These are phyloP conservation scores for Cordyceps cateniannulata DNA, from an alignment of 2,329 filamentous ascomycete genomes.

Conservation along the genomic window DNA sequence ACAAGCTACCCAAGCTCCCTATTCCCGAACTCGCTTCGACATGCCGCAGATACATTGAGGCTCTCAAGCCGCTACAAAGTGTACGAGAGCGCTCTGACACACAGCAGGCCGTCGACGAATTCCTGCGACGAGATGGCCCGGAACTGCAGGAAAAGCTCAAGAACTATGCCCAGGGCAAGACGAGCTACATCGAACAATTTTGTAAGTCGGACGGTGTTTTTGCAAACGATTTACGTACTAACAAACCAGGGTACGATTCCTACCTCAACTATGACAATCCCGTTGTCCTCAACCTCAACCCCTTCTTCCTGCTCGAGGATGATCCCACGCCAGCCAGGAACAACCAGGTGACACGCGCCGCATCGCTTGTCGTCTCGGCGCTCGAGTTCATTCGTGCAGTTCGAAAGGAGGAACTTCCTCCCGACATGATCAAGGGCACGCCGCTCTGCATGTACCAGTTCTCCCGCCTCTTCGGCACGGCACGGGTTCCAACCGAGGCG, in stretches of 20 bases:
- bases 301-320: conserved; percentile 95
- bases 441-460: conserved; percentile 98
- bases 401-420: conserved; percentile 83
- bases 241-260: conserved; percentile 80
- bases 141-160: conserved; percentile 83
- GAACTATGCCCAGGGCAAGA: conserved; percentile 82
- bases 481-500: conserved; percentile 85
- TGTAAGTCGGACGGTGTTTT: conserved; percentile 53
- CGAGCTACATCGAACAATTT: conserved; percentile 98
- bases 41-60: conserved; percentile 71
- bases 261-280: conserved; percentile 98
- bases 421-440: conserved; percentile 75
- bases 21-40: conserved; percentile 82
- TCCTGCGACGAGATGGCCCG: conserved; percentile 73
- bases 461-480: conserved; percentile 88
- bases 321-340: conserved; percentile 94
- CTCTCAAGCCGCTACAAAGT: conserved; percentile 74
- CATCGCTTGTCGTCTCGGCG: conserved; percentile 84
- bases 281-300: conserved; percentile 94
- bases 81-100: conserved; percentile 79
- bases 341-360: conserved; percentile 91
- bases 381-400: conserved; percentile 90
- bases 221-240: not conserved
- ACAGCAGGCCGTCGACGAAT: conserved; percentile 71
- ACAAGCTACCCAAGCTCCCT: conserved; percentile 82